phyloP scores from a whole-genome alignment of 2,329 filamentous ascomycete species.

The Ilyonectria destructans region DNA sequence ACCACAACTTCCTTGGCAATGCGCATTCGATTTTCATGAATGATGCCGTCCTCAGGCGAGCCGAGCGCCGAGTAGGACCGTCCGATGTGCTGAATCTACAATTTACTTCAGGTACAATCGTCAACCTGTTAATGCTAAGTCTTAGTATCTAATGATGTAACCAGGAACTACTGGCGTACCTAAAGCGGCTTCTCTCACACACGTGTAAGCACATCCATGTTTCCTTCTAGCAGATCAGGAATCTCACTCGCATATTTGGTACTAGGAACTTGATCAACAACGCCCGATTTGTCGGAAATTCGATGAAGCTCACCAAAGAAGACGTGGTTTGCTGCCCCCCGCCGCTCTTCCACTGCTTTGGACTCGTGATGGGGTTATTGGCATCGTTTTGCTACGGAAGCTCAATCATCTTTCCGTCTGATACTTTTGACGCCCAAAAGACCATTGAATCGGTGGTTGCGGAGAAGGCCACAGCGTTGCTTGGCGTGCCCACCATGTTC shows the following conservation, averaged over 20 bases:
- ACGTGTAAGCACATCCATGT: slow-evolving; percentile 12
- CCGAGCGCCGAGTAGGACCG: slow-evolving; percentile 5
- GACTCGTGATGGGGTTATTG: slow-evolving; percentile 79
- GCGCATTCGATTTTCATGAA: background rate
- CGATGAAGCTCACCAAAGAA: slow-evolving; percentile 58
- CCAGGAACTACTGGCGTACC: slow-evolving; percentile 30
- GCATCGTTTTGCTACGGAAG: slow-evolving; percentile 76
- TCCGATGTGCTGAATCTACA: slow-evolving; percentile 27
- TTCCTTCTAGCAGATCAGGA: background rate
- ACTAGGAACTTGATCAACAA: slow-evolving; percentile 74
- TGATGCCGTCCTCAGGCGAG: background rate
- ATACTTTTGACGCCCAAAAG: slow-evolving; percentile 75
- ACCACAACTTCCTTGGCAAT: background rate
- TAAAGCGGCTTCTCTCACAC: slow-evolving; percentile 32
- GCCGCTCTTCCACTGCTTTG: slow-evolving; percentile 80
- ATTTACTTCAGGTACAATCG: slow-evolving; percentile 10
- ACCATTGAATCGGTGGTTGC: slow-evolving; percentile 70
- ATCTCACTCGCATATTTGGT: background rate
- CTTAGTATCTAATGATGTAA: background rate
- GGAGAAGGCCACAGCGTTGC: slow-evolving; percentile 69
- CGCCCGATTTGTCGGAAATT: slow-evolving; percentile 60
- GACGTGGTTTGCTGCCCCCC: slow-evolving; percentile 78
- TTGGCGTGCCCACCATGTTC: slow-evolving; percentile 79
- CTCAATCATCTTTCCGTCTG: slow-evolving; percentile 77
- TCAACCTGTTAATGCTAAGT: background rate